Conservation (phyloP, 441 rosid species). For the Flueggea neowawraea region DNA sequence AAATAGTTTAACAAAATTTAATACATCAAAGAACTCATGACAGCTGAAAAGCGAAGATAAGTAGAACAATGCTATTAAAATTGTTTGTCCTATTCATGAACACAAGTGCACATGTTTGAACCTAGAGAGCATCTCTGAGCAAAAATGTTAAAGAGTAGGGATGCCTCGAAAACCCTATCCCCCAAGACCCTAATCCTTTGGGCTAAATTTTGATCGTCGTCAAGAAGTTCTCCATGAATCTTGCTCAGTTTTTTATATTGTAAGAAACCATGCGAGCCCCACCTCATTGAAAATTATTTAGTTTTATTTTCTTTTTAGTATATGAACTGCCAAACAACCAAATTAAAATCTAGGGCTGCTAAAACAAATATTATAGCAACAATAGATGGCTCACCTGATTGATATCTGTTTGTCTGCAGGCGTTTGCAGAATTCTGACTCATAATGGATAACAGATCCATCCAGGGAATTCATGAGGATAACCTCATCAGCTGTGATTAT, state of each 20-base stretch:
- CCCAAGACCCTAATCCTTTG: background rate
- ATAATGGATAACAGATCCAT: conserved; percentile 69
- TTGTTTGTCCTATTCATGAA: background rate
- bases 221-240: too few relatives aligned
- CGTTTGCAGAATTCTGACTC: conserved; percentile 82
- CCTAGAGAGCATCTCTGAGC: background rate
- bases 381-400: conserved; percentile 35
- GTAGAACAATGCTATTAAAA: background rate
- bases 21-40: conserved; percentile 4
- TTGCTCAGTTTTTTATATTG: too few relatives aligned
- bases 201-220: background rate
- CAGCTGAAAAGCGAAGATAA: background rate
- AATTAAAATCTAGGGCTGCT: too few relatives aligned
- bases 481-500: conserved; percentile 95
- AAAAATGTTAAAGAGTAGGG: background rate
- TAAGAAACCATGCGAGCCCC: too few relatives aligned
- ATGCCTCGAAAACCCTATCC: too few relatives aligned
- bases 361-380: too few relatives aligned
- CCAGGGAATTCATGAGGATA: conserved; percentile 84
- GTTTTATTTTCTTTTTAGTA: too few relatives aligned
- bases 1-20: conserved; percentile 7
- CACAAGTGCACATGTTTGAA: background rate
- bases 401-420: conserved; percentile 62
- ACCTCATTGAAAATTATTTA: too few relatives aligned
- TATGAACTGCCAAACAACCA: too few relatives aligned